phyloP scores from a whole-genome alignment of 768 basidiomycete species.

The Russula emetica region DNA sequence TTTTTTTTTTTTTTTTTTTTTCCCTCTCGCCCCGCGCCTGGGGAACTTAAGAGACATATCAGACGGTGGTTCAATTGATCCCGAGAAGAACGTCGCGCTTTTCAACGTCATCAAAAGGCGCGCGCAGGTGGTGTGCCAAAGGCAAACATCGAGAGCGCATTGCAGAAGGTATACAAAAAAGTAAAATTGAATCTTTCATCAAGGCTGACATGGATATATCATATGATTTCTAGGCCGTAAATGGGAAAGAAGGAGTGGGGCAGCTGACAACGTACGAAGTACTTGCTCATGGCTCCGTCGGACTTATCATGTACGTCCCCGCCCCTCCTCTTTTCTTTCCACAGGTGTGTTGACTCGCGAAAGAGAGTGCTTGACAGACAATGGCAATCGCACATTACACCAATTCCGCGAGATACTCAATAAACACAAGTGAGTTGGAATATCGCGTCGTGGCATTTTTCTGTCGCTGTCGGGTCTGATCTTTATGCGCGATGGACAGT shows the following conservation, averaged over 20 bases:
- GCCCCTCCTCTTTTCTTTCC: not conserved
- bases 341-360: constrained; percentile 1
- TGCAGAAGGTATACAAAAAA: constrained; percentile 29
- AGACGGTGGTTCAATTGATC: constrained; percentile 26
- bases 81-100: constrained; percentile 23
- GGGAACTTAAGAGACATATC: not conserved
- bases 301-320: constrained; percentile 27
- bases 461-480: not conserved
- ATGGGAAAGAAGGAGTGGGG: constrained; percentile 19
- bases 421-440: constrained; percentile 26
- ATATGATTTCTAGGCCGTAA: not conserved
- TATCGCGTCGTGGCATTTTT: not conserved
- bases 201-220: too few species aligned
- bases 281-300: constrained; percentile 27
- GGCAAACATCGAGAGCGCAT: constrained; percentile 26
- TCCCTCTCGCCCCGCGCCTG: not conserved
- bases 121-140: constrained; percentile 26
- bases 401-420: constrained; percentile 25
- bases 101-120: constrained; percentile 23
- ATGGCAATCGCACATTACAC: constrained; percentile 25
- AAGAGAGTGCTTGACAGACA: constrained; percentile 29
- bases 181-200: too few species aligned
- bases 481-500: not conserved
- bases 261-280: constrained; percentile 25
- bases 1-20: too few species aligned